Conservation (phyloP, 2,329 filamentous ascomycete species). For the Anisogramma anomala region DNA sequence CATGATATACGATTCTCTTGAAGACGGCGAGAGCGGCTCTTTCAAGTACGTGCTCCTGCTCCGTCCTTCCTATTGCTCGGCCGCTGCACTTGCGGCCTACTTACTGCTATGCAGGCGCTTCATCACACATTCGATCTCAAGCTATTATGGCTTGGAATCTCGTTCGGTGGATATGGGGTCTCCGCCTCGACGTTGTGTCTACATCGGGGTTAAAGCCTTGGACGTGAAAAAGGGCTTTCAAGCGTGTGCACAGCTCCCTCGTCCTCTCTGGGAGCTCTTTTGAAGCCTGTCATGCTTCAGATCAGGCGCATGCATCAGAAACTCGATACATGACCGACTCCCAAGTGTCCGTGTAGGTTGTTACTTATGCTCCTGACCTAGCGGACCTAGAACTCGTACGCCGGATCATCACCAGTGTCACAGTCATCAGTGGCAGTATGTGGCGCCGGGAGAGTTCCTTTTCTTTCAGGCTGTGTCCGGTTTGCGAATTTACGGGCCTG, state of each 20-base stretch:
- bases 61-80: neutral
- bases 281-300: constrained; percentile 19
- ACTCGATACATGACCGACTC: neutral
- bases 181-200: constrained; percentile 66
- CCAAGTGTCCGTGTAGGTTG: neutral
- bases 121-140: constrained; percentile 83
- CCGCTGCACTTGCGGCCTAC: neutral
- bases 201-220: constrained; percentile 54
- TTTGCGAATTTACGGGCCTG: too few relatives aligned
- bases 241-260: constrained; percentile 34
- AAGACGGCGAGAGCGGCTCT: constrained; percentile 61
- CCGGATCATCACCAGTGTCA: too few relatives aligned
- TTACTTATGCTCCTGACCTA: too few relatives aligned
- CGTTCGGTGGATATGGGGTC: constrained; percentile 64
- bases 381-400: too few relatives aligned
- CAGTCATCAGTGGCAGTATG: too few relatives aligned
- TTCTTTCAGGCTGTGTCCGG: too few relatives aligned
- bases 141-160: constrained; percentile 82
- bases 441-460: too few relatives aligned
- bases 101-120: constrained; percentile 52
- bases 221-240: constrained; percentile 21
- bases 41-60: constrained; percentile 56
- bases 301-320: neutral
- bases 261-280: constrained; percentile 53
- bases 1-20: constrained; percentile 70